Evolutionary conservation across 1,284 basidiomycete species (phyloP).

Genomic region (Kalmanozyma brasiliensis): DNA sequence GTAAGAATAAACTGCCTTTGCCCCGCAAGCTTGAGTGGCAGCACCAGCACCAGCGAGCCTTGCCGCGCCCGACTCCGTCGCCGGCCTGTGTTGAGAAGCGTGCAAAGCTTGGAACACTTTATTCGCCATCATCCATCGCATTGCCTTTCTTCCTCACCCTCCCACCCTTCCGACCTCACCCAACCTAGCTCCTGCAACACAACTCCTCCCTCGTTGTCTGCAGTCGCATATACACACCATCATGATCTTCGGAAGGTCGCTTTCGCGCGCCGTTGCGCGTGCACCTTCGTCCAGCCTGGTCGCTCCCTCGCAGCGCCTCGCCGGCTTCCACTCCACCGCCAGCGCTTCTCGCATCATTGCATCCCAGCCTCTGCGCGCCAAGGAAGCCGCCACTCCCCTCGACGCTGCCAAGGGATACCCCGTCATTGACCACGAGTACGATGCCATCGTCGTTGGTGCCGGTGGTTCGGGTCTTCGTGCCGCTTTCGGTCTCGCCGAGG

Average conservation of each 20-base stretch:
- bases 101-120: neutral
- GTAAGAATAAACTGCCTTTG: slow-evolving; percentile 12
- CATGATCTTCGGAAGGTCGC: slow-evolving; percentile 51
- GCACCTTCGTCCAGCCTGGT: slow-evolving; percentile 44
- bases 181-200: slow-evolving; percentile 2
- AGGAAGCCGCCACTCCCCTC: slow-evolving; percentile 75
- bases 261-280: slow-evolving; percentile 54
- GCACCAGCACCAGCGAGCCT: slow-evolving; percentile 9
- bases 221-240: slow-evolving; percentile 12
- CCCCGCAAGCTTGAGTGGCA: slow-evolving; percentile 26
- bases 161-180: neutral
- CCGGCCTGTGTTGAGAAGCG: neutral
- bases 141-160: neutral
- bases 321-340: slow-evolving; percentile 59
- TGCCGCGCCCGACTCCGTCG: slow-evolving; percentile 13
- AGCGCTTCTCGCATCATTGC: slow-evolving; percentile 74
- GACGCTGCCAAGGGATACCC: slow-evolving; percentile 77
- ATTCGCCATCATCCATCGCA: slow-evolving; percentile 3
- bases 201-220: slow-evolving; percentile 6
- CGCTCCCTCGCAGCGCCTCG: slow-evolving; percentile 40
- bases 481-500: slow-evolving; percentile 98
- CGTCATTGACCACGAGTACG: slow-evolving; percentile 85
- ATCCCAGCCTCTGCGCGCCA: slow-evolving; percentile 81
- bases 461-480: slow-evolving; percentile 98
- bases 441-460: slow-evolving; percentile 73